Percentiles rank a stretch among this genome's conserved stretches.
Conservation (phyloP, 2,329 filamentous ascomycete species). For the Aplosporella prunicola region DNA sequence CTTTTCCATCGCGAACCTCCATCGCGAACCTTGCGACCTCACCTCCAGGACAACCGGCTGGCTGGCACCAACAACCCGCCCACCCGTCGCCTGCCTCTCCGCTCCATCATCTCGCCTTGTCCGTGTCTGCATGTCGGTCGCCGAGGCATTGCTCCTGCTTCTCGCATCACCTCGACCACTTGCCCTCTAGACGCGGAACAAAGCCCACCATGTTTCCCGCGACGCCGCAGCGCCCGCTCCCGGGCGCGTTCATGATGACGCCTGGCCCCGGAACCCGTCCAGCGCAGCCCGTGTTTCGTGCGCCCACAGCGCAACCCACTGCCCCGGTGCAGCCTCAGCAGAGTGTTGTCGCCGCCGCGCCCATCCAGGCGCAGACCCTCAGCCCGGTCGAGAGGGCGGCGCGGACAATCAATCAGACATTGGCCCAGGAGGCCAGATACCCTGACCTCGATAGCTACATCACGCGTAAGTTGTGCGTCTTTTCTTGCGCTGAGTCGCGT, state of each 20-base stretch:
- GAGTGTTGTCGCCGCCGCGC: constrained; percentile 1
- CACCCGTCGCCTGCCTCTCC: constrained; percentile 3
- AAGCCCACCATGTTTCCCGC: constrained; percentile 17
- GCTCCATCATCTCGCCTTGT: constrained; percentile 3
- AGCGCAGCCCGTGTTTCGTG: constrained; percentile 8
- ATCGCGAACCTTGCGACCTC: no score
- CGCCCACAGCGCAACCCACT: constrained; percentile 7
- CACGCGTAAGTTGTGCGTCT: constrained; percentile 53
- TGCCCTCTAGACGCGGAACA: constrained; percentile 8
- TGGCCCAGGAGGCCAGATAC: constrained; percentile 69
- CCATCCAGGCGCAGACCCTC: constrained; percentile 21
- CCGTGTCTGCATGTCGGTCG: constrained; percentile 5
- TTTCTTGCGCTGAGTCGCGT: neutral
- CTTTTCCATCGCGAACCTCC: constrained; percentile 3
- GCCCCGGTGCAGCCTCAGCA: constrained; percentile 9
- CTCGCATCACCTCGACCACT: constrained; percentile 4
- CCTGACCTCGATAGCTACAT: constrained; percentile 86
- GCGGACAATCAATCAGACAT: constrained; percentile 68
- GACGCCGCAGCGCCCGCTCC: constrained; percentile 63
- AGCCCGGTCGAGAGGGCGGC: constrained; percentile 72
- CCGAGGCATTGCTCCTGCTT: constrained; percentile 3
- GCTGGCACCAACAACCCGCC: neutral
- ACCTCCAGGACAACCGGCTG: neutral
- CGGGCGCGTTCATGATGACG: constrained; percentile 68
- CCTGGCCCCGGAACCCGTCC: constrained; percentile 36